Conservation (phyloP, 352 stramenopile genomes). For the Phytophthora tentaculata region DNA sequence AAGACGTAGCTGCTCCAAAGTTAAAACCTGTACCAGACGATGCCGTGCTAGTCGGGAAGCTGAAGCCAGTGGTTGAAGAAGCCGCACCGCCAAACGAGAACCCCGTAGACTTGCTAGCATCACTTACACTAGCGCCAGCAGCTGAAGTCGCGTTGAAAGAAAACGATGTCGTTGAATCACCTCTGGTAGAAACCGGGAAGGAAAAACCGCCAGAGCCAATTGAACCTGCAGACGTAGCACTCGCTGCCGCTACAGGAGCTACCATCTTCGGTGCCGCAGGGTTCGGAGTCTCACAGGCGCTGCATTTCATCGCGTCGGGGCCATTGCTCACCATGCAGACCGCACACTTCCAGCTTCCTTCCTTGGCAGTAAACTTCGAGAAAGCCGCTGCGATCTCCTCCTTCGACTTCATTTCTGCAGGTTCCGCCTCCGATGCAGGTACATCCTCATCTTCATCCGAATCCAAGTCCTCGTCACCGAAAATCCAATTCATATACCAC, state of each 20-base stretch:
- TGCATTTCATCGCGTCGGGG: conserved; percentile 46
- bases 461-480: conserved; percentile 53
- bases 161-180: conserved; percentile 35
- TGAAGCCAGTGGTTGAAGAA: conserved; percentile 19
- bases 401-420: conserved; percentile 55
- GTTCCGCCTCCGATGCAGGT: conserved; percentile 9
- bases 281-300: conserved; percentile 56
- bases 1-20: conserved; percentile 12
- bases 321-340: conserved; percentile 58
- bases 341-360: conserved; percentile 71
- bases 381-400: conserved; percentile 57
- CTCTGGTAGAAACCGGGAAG: conserved; percentile 35
- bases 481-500: conserved; percentile 76
- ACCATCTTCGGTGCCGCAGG: conserved; percentile 46
- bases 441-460: conserved; percentile 40
- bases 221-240: conserved; percentile 35
- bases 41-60: conserved; percentile 18
- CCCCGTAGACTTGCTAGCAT: conserved; percentile 17
- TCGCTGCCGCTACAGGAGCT: conserved; percentile 19
- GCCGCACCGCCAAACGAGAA: conserved; percentile 35
- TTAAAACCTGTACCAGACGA: conserved; percentile 14
- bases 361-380: conserved; percentile 52
- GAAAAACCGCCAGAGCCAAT: conserved; percentile 48
- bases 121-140: neutral
- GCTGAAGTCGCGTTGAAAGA: conserved; percentile 22